A percentile compares a stretch with the other conserved stretches of the same genome.
These are phyloP conservation scores for Sporothrix brasiliensis DNA, from an alignment of 2,329 filamentous ascomycete species.

Conservation along the genomic window DNA sequence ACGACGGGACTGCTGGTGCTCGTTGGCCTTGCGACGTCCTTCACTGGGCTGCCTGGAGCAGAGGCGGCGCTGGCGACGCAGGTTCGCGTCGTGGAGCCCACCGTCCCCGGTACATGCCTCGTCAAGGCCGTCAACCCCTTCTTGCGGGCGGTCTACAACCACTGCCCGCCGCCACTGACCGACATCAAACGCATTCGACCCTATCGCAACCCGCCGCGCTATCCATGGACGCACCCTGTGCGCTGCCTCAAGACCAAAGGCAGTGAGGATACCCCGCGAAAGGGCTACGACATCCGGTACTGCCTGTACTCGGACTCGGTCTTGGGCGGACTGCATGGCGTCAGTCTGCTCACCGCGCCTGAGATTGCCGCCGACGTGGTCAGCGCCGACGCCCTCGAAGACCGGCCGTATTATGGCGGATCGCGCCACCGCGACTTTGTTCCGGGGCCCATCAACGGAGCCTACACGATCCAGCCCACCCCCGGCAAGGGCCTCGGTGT, in stretches of 20 bases:
- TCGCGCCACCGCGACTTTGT: slow-evolving; percentile 32
- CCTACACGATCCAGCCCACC: slow-evolving; percentile 40
- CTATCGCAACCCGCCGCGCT: slow-evolving; percentile 24
- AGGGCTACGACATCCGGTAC: slow-evolving; percentile 29
- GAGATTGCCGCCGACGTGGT: slow-evolving; percentile 37
- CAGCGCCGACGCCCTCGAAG: slow-evolving; percentile 35
- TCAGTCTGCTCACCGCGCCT: slow-evolving; percentile 36
- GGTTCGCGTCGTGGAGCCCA: slow-evolving; percentile 18
- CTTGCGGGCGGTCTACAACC: slow-evolving; percentile 20
- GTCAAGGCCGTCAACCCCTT: slow-evolving; percentile 24
- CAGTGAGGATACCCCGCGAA: not conserved
- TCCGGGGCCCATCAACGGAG: slow-evolving; percentile 27
- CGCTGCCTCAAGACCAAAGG: slow-evolving; percentile 24
- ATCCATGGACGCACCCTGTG: slow-evolving; percentile 33
- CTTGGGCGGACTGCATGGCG: slow-evolving; percentile 36
- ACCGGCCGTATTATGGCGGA: slow-evolving; percentile 35
- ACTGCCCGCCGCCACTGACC: slow-evolving; percentile 27
- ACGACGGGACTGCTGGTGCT: slow-evolving; percentile 9
- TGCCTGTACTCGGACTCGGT: slow-evolving; percentile 37
- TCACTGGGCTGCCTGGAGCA: not conserved
- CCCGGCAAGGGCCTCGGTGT: slow-evolving; percentile 43
- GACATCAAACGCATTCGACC: slow-evolving; percentile 28
- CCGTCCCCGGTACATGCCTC: slow-evolving; percentile 17
- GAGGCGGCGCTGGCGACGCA: not conserved
- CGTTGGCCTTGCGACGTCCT: not conserved